These are phyloP conservation scores for Lyophyllum shimeji DNA, from an alignment of 768 basidiomycete genomes.

Conservation along the genomic window DNA sequence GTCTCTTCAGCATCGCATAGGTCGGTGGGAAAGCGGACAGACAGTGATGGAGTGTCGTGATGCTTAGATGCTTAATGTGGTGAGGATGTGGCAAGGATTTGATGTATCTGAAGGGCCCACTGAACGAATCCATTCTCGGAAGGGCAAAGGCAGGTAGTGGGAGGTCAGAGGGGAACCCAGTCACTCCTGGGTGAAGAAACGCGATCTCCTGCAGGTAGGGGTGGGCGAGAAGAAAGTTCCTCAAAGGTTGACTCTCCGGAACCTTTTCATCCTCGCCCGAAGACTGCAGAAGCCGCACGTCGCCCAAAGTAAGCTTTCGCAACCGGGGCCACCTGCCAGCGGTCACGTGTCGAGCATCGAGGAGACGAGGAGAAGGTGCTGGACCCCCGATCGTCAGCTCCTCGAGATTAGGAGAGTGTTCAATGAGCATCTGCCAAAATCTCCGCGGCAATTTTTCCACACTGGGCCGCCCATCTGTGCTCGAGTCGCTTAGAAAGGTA, in stretches of 20 bases:
- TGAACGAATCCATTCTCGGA: constrained; percentile 28
- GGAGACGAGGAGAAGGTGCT: constrained; percentile 37
- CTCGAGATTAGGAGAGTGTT: constrained; percentile 36
- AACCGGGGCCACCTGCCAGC: constrained; percentile 37
- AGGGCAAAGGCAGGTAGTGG: constrained; percentile 24
- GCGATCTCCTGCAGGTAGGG: constrained; percentile 26
- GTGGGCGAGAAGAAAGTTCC: constrained; percentile 33
- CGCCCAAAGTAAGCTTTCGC: constrained; percentile 32
- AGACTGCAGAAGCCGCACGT: constrained; percentile 24
- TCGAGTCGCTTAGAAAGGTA: background rate
- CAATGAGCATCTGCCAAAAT: constrained; percentile 41
- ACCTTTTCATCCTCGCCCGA: constrained; percentile 20
- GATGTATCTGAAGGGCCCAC: constrained; percentile 30
- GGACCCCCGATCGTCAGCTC: constrained; percentile 33
- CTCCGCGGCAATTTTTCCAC: constrained; percentile 35
- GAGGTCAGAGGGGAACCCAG: constrained; percentile 25
- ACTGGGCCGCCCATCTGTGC: constrained; percentile 30
- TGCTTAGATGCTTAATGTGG: constrained; percentile 26
- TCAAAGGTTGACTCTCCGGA: constrained; percentile 26
- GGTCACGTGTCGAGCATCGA: constrained; percentile 36
- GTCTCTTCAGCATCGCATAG: constrained; percentile 25
- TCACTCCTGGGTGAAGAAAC: constrained; percentile 31
- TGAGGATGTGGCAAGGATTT: constrained; percentile 27
- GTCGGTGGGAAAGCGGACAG: constrained; percentile 32
- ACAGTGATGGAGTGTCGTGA: constrained; percentile 33